phyloP scores from a whole-genome alignment of 352 stramenopile species.

The Labyrinthula sp. region DNA sequence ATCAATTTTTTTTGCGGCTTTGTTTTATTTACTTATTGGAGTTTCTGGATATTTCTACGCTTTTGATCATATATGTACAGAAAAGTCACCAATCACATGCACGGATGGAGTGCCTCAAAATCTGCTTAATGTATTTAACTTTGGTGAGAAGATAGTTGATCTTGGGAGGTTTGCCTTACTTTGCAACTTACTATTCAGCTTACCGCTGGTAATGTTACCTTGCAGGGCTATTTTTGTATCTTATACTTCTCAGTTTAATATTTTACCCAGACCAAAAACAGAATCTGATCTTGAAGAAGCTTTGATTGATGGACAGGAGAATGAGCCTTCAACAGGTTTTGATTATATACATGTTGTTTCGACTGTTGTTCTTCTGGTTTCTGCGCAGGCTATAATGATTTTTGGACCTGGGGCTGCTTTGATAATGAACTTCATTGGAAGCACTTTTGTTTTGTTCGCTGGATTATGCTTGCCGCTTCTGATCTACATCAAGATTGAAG shows the following conservation, averaged over 20 bases:
- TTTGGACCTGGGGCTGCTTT: slow-evolving; percentile 49
- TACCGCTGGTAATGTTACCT: slow-evolving; percentile 60
- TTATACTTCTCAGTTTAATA: slow-evolving; percentile 3
- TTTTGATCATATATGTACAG: slow-evolving; percentile 38
- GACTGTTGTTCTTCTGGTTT: slow-evolving; percentile 45
- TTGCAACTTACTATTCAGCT: slow-evolving; percentile 51
- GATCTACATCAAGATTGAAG: slow-evolving; percentile 59
- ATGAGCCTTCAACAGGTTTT: not conserved
- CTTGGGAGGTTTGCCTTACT: slow-evolving; percentile 50
- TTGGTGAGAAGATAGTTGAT: slow-evolving; percentile 51
- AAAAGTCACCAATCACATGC: slow-evolving; percentile 5
- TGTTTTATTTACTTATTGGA: slow-evolving; percentile 57
- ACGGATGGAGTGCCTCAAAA: slow-evolving; percentile 47
- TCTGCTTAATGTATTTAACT: slow-evolving; percentile 60
- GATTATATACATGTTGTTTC: slow-evolving; percentile 40
- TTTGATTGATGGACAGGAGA: not conserved
- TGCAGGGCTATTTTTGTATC: slow-evolving; percentile 40
- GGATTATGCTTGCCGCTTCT: slow-evolving; percentile 60
- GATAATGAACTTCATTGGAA: slow-evolving; percentile 65
- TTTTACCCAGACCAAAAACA: not conserved
- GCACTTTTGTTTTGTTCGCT: slow-evolving; percentile 54
- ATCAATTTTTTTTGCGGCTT: slow-evolving; percentile 55
- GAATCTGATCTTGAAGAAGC: not conserved
- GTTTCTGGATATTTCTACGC: slow-evolving; percentile 57
- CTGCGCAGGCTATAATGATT: slow-evolving; percentile 46